Evolutionary conservation across 2,329 filamentous ascomycete species (phyloP), one percentile per base, ranked within the genome.

Genomic region (Gyromitra esculenta): DNA sequence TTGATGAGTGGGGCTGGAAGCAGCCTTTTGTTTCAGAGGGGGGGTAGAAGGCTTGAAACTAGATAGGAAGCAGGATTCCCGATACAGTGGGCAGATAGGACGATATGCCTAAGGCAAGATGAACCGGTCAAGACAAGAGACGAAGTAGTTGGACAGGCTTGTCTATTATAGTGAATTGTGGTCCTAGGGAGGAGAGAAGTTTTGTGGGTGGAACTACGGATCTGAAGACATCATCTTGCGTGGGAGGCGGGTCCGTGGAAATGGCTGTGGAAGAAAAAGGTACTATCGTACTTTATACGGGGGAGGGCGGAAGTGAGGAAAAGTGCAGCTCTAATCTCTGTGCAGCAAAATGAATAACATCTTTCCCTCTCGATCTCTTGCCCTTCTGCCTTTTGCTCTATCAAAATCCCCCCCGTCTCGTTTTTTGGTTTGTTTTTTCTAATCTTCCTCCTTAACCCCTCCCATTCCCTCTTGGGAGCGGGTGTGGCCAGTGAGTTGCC

Each of bases 241-340:
- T 75, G 65, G 66, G 43, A 68, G 75, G 64, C 35, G 59, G 73
- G 64, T 70, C 37, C 41, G 52, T 75, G 71, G 71, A 70, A 52
- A 77, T 77, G 71, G 50, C 65, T 59, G 62, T 70, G 50, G 37
- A 64, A 52, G 43, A 45, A 63, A 77, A 77, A 75, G 71, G 75
- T 77, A 75, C 71, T 59, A 56, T 75, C 43, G 65, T 73, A 21
- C 48, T 77, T 77, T 77, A 77, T 74, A 77, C 66, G 48, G 56
- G 39, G n/a, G 43, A 63, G 35, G 65, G 50, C 50, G 71, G 39
- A 75, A 75, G 65, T 64, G 66, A 69, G 31, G 54, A 67, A 31
- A 31, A 77, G 71, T 74, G 71, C 31, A 77, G 62, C 71, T 75
- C 50, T 77, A 77, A 77, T 75, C 65, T 77, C 65, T 75, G 57